Conservation (phyloP, 495 filamentous ascomycete species). For the Sordaria brevicollis region DNA sequence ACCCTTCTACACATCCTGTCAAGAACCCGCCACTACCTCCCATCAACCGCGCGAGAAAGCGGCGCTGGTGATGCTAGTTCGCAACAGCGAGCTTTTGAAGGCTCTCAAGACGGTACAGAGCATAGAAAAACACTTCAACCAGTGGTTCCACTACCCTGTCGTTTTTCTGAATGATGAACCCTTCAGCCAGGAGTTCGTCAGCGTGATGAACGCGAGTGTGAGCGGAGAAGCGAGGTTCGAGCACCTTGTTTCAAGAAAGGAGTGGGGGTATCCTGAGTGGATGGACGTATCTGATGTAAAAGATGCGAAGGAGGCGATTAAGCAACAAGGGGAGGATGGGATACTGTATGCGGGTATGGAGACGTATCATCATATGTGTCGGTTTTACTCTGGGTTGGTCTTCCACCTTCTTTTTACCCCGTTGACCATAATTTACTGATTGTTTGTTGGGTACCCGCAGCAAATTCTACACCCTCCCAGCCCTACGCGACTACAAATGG, state of each 20-base stretch:
- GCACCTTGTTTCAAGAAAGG: slow-evolving; percentile 61
- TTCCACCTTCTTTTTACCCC: neutral
- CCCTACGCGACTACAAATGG: slow-evolving; percentile 36
- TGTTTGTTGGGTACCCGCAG: too few relatives aligned
- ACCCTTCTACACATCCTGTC: slow-evolving; percentile 33
- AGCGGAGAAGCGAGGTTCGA: slow-evolving; percentile 70
- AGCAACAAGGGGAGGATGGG: slow-evolving; percentile 73
- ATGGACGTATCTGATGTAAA: slow-evolving; percentile 66
- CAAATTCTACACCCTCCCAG: slow-evolving; percentile 47
- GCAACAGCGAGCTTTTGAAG: slow-evolving; percentile 82
- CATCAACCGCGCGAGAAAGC: slow-evolving; percentile 67
- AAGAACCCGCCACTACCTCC: slow-evolving; percentile 36
- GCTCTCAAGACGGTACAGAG: slow-evolving; percentile 88
- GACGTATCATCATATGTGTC: slow-evolving; percentile 94
- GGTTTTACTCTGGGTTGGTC: slow-evolving; percentile 87
- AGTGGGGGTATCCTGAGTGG: slow-evolving; percentile 90
- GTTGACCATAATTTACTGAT: too few relatives aligned
- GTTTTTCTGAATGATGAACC: slow-evolving; percentile 91
- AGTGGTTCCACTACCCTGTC: slow-evolving; percentile 94
- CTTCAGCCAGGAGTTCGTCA: slow-evolving; percentile 81
- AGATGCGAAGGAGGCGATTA: slow-evolving; percentile 76
- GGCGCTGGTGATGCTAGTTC: slow-evolving; percentile 83
- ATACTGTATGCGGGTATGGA: slow-evolving; percentile 98
- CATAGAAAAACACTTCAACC: slow-evolving; percentile 93
- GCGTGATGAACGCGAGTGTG: slow-evolving; percentile 69